phyloP scores from a whole-genome alignment of 2,329 filamentous ascomycete genomes.

The Colletotrichum sp. region DNA sequence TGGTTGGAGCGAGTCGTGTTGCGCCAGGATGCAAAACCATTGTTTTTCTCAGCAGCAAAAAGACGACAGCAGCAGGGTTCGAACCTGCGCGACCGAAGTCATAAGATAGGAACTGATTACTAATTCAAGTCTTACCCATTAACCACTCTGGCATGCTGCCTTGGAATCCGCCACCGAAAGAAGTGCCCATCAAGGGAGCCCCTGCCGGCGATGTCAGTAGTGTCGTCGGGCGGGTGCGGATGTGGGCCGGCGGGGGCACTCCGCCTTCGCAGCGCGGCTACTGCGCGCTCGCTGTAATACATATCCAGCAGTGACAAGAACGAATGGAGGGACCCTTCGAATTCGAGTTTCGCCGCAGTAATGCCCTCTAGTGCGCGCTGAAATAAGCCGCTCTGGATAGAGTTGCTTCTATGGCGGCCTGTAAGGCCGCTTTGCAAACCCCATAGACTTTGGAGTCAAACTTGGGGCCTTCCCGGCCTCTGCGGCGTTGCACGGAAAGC shows the following conservation, averaged over 20 bases:
- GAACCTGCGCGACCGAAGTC: slow-evolving; percentile 19
- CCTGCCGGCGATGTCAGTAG: neutral
- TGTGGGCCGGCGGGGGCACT: neutral
- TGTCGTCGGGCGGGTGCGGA: neutral
- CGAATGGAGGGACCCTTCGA: neutral
- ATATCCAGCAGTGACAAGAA: neutral
- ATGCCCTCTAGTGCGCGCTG: neutral
- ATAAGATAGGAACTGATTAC: slow-evolving; percentile 3
- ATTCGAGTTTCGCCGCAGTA: neutral
- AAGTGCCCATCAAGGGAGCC: neutral
- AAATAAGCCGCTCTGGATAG: neutral
- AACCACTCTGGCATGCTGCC: slow-evolving; percentile 21
- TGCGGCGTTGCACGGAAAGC: neutral
- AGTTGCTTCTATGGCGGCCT: neutral
- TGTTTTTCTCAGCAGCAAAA: neutral
- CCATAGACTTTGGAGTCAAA: neutral
- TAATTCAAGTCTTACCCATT: slow-evolving; percentile 19
- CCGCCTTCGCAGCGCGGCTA: neutral
- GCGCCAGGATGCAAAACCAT: neutral
- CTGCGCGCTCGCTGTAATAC: neutral
- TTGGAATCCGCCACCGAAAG: accelerated
- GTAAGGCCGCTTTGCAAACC: neutral
- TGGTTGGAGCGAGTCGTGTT: neutral
- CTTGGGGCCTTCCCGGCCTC: neutral
- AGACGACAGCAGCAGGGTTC: slow-evolving; percentile 21